phyloP scores from a whole-genome alignment of 2,329 filamentous ascomycete genomes.

The Talaromyces sp. region DNA sequence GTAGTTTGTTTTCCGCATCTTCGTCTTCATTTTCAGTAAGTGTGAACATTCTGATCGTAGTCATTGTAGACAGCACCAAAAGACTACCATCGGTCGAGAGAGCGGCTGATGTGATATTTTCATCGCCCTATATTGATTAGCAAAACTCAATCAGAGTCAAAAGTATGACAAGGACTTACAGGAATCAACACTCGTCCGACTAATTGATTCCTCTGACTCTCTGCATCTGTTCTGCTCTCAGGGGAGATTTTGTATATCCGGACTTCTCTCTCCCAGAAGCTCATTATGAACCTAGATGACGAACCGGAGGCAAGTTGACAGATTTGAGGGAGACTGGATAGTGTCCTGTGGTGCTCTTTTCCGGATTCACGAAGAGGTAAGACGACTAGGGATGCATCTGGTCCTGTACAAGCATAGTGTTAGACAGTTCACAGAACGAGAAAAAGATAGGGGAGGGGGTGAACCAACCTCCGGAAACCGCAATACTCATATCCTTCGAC shows the following conservation, averaged over 20 bases:
- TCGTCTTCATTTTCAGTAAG: conserved; percentile 52
- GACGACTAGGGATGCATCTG: conserved; percentile 79
- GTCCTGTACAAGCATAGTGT: conserved; percentile 52
- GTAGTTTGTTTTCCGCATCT: conserved; percentile 58
- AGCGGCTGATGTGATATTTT: conserved; percentile 73
- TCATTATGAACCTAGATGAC: conserved; percentile 71
- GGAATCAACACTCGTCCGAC: conserved; percentile 64
- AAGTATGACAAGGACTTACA: conserved; percentile 28
- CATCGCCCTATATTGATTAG: conserved; percentile 58
- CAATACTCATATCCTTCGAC: conserved; percentile 73
- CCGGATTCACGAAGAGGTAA: conserved; percentile 74
- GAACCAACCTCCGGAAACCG: conserved; percentile 80
- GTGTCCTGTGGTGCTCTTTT: conserved; percentile 73
- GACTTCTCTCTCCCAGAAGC: conserved; percentile 89
- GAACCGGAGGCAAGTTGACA: conserved; percentile 70
- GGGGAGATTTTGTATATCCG: conserved; percentile 69
- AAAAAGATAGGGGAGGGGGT: neutral
- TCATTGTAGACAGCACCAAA: conserved; percentile 71
- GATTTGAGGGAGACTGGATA: conserved; percentile 80
- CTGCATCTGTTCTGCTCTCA: conserved; percentile 48
- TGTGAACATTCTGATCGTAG: conserved; percentile 73
- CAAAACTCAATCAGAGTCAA: neutral
- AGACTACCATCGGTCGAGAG: conserved; percentile 70
- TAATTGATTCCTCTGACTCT: conserved; percentile 44
- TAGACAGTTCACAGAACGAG: neutral